Conservation (phyloP, 2,329 filamentous ascomycete species). For the Cladobotryum protrusum region DNA sequence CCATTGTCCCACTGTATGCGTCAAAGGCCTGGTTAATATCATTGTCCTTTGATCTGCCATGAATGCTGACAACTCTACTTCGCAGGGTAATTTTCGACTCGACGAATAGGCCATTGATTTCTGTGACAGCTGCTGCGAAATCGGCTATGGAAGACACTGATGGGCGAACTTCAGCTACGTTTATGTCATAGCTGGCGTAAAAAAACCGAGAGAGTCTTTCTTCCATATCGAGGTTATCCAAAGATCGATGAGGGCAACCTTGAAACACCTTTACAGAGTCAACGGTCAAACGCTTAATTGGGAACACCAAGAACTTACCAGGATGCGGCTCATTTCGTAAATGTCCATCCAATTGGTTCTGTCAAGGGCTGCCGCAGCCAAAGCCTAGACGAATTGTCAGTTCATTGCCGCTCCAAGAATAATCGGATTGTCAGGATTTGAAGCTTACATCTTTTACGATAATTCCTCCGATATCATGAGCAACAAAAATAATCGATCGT, state of each 20-base stretch:
- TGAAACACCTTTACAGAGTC: conserved; percentile 7
- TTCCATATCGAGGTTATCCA: conserved; percentile 8
- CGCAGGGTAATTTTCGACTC: conserved; percentile 11
- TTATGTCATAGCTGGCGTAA: conserved; percentile 2
- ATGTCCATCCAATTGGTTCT: conserved; percentile 6
- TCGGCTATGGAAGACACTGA: conserved; percentile 7
- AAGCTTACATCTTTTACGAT: conserved; percentile 10
- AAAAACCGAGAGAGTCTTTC: conserved; percentile 12
- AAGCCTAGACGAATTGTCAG: background rate
- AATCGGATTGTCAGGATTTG: background rate
- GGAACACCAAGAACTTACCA: background rate
- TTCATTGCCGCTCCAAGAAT: no score
- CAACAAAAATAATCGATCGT: conserved; percentile 7
- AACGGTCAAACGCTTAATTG: background rate
- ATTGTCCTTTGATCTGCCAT: background rate
- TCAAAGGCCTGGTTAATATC: conserved; percentile 3
- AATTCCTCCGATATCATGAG: conserved; percentile 10
- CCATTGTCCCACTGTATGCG: conserved; percentile 6
- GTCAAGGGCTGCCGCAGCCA: conserved; percentile 4
- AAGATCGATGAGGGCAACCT: conserved; percentile 7
- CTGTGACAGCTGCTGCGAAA: conserved; percentile 6
- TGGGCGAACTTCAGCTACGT: background rate
- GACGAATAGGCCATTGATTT: conserved; percentile 12
- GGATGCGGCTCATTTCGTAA: conserved; percentile 7
- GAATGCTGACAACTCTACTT: conserved; percentile 8